A percentile compares a stretch with the other conserved stretches of the same genome.
phyloP scores from a whole-genome alignment of 306 rosid species.

The Pachyrhizus erosus region DNA sequence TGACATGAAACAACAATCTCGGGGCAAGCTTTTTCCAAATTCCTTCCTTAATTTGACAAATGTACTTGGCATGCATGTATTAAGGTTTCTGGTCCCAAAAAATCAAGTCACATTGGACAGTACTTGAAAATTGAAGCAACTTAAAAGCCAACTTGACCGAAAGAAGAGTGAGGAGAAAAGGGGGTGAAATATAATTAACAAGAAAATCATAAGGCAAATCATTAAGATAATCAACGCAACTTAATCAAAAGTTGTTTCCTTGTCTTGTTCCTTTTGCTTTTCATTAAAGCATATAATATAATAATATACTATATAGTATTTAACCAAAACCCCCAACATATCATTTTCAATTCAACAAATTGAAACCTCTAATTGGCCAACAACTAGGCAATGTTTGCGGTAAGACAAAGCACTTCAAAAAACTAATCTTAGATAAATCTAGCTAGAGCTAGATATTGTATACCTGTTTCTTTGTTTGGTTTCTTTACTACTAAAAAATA shows the following conservation, averaged over 20 bases:
- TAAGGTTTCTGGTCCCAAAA: conserved; percentile 31
- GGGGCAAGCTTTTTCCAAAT: conserved; percentile 25
- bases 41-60: conserved; percentile 26
- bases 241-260: conserved; percentile 46
- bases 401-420: conserved; percentile 38
- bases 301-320: neutral
- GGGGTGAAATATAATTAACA: neutral
- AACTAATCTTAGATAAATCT: conserved; percentile 2
- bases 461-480: conserved; percentile 41
- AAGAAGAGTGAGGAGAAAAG: neutral
- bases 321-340: conserved; percentile 24
- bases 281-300: conserved; percentile 31
- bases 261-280: conserved; percentile 52
- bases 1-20: conserved; percentile 10
- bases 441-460: conserved; percentile 5
- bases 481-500: conserved; percentile 47
- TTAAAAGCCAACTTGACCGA: conserved; percentile 37
- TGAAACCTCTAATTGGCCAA: conserved; percentile 34
- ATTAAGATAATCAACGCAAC: conserved; percentile 35
- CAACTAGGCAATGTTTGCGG: conserved; percentile 33
- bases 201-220: conserved; percentile 19
- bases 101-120: neutral
- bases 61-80: neutral
- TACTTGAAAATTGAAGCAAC: conserved; percentile 20
- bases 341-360: conserved; percentile 36